Base-by-base conservation (phyloP, 768 basidiomycete species). In the Steccherinum ochraceum region DNA sequence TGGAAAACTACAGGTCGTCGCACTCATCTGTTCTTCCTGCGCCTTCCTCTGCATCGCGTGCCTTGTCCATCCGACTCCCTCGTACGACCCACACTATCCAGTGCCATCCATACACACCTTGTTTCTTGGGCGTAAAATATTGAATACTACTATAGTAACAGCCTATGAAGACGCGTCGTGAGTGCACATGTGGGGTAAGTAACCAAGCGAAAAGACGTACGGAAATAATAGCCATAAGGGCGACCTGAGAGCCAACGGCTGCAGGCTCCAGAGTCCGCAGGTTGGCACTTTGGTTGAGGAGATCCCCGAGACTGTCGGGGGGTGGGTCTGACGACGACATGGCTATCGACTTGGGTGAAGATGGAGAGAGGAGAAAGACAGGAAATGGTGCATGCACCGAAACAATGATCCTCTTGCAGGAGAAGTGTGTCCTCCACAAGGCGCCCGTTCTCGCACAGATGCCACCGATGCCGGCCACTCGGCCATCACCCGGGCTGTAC, bases 71-170 rank as follows among this genome's bases (percentile, higher is more conserved):
- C 30, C 30, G 16, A 35, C 30, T 16, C 30, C 30, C 30, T 16
- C 30, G 30, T 7, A 35, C 30, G 30, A 35, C 7, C 30, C 16
- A 35, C 30, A 35, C 30, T 7, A 16, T 7, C 30, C 30, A 16
- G 7, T 7, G 7, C 16, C 30, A 16, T 18, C 42, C 40, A 10
- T 12, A 60, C 66, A 35, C 61, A 84, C 88, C 77, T 89, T 92
- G 75, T 96, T 94, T 58, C 83, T 82, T 12, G 95, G 95, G 30
- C 95, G 83, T 45, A 97, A 72, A 57, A 86, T 44, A 54, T 93
- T 94, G 72, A 98, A 98, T 35, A 77, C 70, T 42, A 90, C 55
- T 45, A 91, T 70, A 16, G 89, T 88, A 53, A 73, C 76, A 40
- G 79, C 62, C 87, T 89, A 55, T 24, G 52, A 42, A 49, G 51